Evolutionary conservation across 2,329 filamentous ascomycete species (phyloP).

Genomic region (Neofusicoccum sp.): DNA sequence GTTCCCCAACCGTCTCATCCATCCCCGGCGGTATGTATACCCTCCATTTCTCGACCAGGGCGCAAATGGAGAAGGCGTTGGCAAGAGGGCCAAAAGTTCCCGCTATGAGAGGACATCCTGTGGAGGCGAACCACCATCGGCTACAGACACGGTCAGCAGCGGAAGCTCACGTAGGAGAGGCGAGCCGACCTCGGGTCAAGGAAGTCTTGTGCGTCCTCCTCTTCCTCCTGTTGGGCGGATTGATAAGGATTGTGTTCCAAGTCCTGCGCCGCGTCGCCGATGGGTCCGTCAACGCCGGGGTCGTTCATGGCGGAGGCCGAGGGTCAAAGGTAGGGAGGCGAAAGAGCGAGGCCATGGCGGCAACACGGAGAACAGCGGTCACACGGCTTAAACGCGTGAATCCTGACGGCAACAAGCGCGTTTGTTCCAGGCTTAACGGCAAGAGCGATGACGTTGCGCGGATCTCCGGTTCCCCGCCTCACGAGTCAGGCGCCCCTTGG

Average conservation of each 20-base stretch:
- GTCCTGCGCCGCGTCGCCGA: constrained; percentile 50
- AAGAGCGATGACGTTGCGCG: constrained; percentile 9
- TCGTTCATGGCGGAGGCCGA: constrained; percentile 48
- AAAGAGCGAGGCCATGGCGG: background rate
- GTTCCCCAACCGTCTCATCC: constrained; percentile 47
- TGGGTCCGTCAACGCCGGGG: constrained; percentile 55
- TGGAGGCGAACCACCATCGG: constrained; percentile 65
- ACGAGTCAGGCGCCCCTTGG: background rate
- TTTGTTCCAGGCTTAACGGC: background rate
- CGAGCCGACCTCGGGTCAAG: constrained; percentile 45
- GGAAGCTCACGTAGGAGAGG: background rate
- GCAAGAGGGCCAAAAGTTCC: constrained; percentile 59
- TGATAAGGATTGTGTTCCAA: constrained; percentile 43
- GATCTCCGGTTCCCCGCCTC: background rate
- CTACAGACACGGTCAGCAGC: constrained; percentile 28
- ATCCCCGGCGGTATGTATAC: constrained; percentile 51
- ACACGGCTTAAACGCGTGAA: background rate
- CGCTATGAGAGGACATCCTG: constrained; percentile 60
- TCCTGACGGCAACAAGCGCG: background rate
- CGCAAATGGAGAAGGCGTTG: constrained; percentile 58
- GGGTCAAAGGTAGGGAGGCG: background rate
- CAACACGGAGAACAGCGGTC: too few species aligned
- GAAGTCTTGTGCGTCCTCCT: constrained; percentile 46
- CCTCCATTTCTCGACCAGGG: constrained; percentile 60
- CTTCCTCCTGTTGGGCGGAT: constrained; percentile 36